phyloP scores from a whole-genome alignment of 176 grass and related monocot genomes.

The Otatea glauca region DNA sequence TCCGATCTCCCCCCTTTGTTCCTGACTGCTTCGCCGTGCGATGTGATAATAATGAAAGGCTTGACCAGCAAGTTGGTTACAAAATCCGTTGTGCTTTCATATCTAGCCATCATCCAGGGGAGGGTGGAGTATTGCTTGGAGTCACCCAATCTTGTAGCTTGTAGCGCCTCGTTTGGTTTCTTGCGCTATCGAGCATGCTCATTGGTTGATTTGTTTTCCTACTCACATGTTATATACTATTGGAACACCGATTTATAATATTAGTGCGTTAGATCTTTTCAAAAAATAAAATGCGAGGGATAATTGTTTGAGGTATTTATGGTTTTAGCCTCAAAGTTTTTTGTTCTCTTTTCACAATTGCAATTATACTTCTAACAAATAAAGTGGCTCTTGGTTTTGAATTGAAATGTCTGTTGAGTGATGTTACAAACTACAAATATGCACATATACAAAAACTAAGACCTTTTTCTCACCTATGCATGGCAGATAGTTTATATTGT shows the following conservation, averaged over 20 bases:
- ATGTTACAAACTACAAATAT: background rate
- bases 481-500: background rate
- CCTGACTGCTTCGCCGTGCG: background rate
- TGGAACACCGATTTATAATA: too few relatives aligned
- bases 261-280: too few relatives aligned
- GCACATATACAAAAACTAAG: background rate
- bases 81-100: constrained; percentile 29
- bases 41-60: background rate
- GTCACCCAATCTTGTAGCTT: constrained; percentile 39
- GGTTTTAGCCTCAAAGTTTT: background rate
- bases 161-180: constrained; percentile 36
- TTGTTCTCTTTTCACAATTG: background rate
- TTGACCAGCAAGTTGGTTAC: constrained; percentile 21
- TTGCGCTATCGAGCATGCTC: constrained; percentile 31
- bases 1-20: constrained; percentile 26
- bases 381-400: background rate
- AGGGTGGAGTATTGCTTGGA: constrained; percentile 57
- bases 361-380: background rate
- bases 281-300: too few relatives aligned
- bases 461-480: background rate
- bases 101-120: background rate
- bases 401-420: background rate
- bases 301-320: background rate
- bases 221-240: background rate
- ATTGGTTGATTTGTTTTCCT: constrained; percentile 33